Conservation (phyloP, 495 filamentous ascomycete genomes). For the Neurospora cerealis region DNA sequence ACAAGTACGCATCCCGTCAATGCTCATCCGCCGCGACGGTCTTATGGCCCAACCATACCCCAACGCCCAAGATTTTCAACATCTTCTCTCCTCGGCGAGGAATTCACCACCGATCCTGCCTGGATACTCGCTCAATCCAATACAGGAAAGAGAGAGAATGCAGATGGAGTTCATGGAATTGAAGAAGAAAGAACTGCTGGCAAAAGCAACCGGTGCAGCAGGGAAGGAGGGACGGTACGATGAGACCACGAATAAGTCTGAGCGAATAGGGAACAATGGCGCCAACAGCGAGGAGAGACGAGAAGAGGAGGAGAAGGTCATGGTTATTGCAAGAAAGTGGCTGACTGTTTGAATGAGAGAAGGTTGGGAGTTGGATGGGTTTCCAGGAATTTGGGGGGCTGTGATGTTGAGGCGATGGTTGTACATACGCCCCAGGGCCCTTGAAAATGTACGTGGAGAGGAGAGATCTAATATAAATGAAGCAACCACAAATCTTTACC, state of each 20-base stretch:
- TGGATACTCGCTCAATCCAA: conserved; percentile 21
- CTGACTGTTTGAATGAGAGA: conserved; percentile 1
- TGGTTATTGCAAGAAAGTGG: conserved; percentile 4
- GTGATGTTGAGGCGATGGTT: background rate
- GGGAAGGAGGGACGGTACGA: conserved; percentile 10
- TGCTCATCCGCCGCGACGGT: conserved; percentile 41
- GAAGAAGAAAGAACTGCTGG: conserved; percentile 26
- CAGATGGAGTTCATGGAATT: conserved; percentile 28
- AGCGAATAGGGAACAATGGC: background rate
- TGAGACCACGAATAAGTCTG: conserved; percentile 18
- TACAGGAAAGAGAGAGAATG: conserved; percentile 29
- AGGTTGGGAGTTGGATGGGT: background rate
- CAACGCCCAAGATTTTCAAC: conserved; percentile 23
- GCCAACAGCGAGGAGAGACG: background rate
- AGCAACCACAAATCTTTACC: background rate
- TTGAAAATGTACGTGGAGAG: background rate
- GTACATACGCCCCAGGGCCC: background rate
- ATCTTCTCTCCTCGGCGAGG: conserved; percentile 14
- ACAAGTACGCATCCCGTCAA: conserved; percentile 39
- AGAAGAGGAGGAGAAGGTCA: conserved; percentile 1
- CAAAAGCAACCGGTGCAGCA: conserved; percentile 18
- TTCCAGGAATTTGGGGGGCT: background rate
- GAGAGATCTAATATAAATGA: background rate
- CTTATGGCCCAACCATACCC: conserved; percentile 25
- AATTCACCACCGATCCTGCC: conserved; percentile 6